phyloP scores from a whole-genome alignment of 1,139 yeast species.

The Pichia sp. region DNA sequence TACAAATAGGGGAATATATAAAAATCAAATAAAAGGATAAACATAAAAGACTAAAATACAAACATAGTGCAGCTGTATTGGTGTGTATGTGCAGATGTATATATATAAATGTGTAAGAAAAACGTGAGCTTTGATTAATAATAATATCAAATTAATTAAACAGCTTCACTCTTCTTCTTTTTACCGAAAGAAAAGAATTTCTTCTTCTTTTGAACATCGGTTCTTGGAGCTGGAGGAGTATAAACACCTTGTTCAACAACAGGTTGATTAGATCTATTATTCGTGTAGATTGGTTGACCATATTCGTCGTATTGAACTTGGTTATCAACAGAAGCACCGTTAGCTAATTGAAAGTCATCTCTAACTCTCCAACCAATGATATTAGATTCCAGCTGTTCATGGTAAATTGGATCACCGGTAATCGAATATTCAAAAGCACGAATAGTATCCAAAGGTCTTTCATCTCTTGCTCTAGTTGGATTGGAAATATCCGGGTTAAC shows the following conservation, averaged over 20 bases:
- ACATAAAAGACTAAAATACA: too few species aligned
- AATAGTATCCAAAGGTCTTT: constrained; percentile 93
- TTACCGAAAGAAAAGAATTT: constrained; percentile 60
- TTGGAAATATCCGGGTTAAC: constrained; percentile 75
- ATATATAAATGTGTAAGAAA: too few species aligned
- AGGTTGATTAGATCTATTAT: constrained; percentile 16
- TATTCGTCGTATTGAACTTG: constrained; percentile 28
- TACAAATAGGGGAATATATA: too few species aligned
- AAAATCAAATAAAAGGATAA: too few species aligned
- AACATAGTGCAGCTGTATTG: too few species aligned
- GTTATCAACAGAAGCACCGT: constrained; percentile 31
- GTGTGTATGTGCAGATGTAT: too few species aligned
- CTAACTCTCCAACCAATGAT: constrained; percentile 75
- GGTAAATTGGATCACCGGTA: constrained; percentile 73
- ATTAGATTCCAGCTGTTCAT: constrained; percentile 73
- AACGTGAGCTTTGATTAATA: too few species aligned
- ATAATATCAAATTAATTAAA: too few species aligned
- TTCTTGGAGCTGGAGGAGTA: constrained; percentile 46
- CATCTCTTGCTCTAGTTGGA: constrained; percentile 88
- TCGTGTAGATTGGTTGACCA: constrained; percentile 27
- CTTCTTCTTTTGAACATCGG: constrained; percentile 56
- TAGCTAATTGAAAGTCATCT: constrained; percentile 43
- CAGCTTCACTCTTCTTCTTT: constrained; percentile 39
- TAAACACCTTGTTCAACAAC: constrained; percentile 56
- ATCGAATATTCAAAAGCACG: constrained; percentile 88